Percentiles rank a stretch among this genome's conserved stretches.
Conservation (phyloP, 768 basidiomycete genomes). For the Pleurotus sapidus region DNA sequence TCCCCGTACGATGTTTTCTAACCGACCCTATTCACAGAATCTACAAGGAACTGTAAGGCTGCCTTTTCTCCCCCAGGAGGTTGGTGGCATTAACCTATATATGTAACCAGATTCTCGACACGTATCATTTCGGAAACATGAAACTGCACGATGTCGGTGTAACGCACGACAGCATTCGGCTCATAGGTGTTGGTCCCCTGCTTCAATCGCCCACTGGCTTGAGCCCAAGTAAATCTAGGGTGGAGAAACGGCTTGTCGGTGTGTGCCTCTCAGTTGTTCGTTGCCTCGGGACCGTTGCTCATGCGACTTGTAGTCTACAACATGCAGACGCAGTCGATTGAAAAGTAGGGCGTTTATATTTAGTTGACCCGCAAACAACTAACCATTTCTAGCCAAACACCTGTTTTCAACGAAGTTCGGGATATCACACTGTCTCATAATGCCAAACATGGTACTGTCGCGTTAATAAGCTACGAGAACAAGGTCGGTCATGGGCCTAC, state of each 20-base stretch:
- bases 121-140: slow-evolving; percentile 58
- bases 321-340: slow-evolving; percentile 58
- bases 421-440: slow-evolving; percentile 64
- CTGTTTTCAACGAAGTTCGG: slow-evolving; percentile 69
- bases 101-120: slow-evolving; percentile 43
- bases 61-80: not conserved
- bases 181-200: slow-evolving; percentile 68
- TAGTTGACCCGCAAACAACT: slow-evolving; percentile 7
- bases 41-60: slow-evolving; percentile 51
- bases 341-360: slow-evolving; percentile 45
- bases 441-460: slow-evolving; percentile 45
- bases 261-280: slow-evolving; percentile 15
- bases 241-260: slow-evolving; percentile 77
- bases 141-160: slow-evolving; percentile 70
- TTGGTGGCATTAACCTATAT: too few relatives aligned
- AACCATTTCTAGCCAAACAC: slow-evolving; percentile 50
- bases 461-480: slow-evolving; percentile 72
- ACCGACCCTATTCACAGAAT: slow-evolving; percentile 35
- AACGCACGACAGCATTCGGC: slow-evolving; percentile 59
- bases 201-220: slow-evolving; percentile 60
- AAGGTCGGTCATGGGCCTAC: slow-evolving; percentile 38
- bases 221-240: slow-evolving; percentile 65
- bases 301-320: slow-evolving; percentile 52
- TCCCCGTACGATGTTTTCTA: slow-evolving; percentile 7
- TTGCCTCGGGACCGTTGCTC: not conserved